These are phyloP conservation scores for Blastobotrys persicus DNA, from an alignment of 1,139 yeast genomes.

Conservation along the genomic window DNA sequence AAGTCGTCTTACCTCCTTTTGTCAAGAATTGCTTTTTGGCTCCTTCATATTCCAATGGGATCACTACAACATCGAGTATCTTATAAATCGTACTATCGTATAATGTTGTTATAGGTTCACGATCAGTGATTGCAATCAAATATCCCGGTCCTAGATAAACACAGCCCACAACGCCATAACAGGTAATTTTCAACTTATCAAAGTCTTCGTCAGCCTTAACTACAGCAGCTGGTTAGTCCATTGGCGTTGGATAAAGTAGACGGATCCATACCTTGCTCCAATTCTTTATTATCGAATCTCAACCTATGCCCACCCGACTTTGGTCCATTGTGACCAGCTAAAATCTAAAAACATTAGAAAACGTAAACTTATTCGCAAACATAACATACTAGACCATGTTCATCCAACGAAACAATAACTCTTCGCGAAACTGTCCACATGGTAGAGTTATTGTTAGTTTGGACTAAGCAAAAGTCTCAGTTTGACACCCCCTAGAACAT, in stretches of 20 bases:
- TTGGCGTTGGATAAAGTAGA: neutral
- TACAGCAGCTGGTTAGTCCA: neutral
- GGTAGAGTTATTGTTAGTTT: neutral
- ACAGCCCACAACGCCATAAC: constrained; percentile 25
- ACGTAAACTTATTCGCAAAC: no score
- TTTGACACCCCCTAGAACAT: neutral
- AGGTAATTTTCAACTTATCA: neutral
- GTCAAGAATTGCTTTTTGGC: constrained; percentile 6
- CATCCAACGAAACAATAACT: neutral
- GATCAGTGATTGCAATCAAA: constrained; percentile 24
- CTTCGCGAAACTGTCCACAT: neutral
- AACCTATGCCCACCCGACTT: neutral
- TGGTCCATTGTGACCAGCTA: neutral
- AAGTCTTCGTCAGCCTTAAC: neutral
- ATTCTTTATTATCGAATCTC: constrained; percentile 6
- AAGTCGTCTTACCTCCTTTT: neutral
- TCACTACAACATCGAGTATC: constrained; percentile 19
- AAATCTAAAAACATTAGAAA: neutral
- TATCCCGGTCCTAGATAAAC: constrained; percentile 25
- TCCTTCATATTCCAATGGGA: constrained; percentile 21
- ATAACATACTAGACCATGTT: neutral
- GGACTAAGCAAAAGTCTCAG: no score
- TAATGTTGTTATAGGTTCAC: constrained; percentile 20
- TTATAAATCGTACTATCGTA: constrained; percentile 18
- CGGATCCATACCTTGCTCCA: neutral